A percentile compares a stretch with the other conserved stretches of the same genome.
Evolutionary conservation across 164 flowering plant species (phyloP).

Genomic region (Kingdonia uniflora): DNA sequence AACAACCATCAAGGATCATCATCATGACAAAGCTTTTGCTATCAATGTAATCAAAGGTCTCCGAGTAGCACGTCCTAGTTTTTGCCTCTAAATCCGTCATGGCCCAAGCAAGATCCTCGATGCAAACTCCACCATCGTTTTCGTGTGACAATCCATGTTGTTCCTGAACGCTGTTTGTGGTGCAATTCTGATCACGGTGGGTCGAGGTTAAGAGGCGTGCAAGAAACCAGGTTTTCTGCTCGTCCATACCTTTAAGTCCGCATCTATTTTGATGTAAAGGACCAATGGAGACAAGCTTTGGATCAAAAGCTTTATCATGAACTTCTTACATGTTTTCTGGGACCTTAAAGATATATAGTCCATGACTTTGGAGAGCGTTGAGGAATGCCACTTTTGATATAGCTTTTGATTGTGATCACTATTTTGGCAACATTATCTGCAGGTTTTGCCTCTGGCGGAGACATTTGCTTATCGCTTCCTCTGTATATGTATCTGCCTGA

Average conservation of each 20-base stretch:
- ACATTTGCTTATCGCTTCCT: not conserved
- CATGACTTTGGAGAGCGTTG: no score
- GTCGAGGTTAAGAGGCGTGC: slow-evolving; percentile 9
- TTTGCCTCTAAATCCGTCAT: slow-evolving; percentile 11
- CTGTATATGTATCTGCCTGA: not conserved
- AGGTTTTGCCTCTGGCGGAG: not conserved
- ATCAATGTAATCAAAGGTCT: not conserved
- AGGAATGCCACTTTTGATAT: not conserved
- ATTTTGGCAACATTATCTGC: not conserved
- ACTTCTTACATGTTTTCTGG: slow-evolving; percentile 1
- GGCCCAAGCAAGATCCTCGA: slow-evolving; percentile 8
- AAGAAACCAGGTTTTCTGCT: slow-evolving; percentile 17
- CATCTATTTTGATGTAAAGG: not conserved
- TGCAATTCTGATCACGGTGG: not conserved
- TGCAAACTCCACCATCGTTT: no score
- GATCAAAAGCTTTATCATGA: not conserved
- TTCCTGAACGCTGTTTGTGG: no score
- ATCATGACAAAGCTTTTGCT: slow-evolving; percentile 15
- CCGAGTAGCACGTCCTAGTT: slow-evolving; percentile 13
- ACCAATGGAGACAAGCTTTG: slow-evolving; percentile 6
- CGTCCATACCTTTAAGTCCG: slow-evolving; percentile 11
- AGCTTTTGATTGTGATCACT: not conserved
- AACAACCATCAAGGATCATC: slow-evolving; percentile 26
- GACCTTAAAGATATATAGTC: slow-evolving; percentile 1
- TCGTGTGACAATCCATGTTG: no score